These are phyloP conservation scores for Cordyceps cicadae DNA, from an alignment of 2,329 filamentous ascomycete genomes.

Conservation along the genomic window DNA sequence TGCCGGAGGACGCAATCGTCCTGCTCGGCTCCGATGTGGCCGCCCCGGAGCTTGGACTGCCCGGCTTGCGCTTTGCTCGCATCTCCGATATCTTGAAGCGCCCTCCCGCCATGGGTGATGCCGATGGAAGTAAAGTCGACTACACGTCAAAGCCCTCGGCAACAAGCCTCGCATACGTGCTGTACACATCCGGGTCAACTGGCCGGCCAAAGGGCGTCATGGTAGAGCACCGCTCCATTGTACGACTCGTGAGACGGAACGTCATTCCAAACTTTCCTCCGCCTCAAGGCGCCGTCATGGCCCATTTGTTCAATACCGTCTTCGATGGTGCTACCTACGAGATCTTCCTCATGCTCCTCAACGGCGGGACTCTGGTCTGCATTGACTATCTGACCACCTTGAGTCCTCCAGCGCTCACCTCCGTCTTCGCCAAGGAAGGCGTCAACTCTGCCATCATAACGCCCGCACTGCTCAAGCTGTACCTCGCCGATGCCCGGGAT, in stretches of 20 bases:
- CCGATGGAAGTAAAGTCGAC: neutral
- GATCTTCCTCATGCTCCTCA: slow-evolving; percentile 13
- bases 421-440: slow-evolving; percentile 20
- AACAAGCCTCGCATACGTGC: slow-evolving; percentile 25
- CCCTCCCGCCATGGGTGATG: neutral
- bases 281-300: neutral
- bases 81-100: neutral
- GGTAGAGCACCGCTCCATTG: slow-evolving; percentile 15
- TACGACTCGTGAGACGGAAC: slow-evolving; percentile 10
- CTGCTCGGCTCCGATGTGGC: slow-evolving; percentile 10
- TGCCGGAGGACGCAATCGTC: neutral
- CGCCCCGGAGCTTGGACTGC: neutral
- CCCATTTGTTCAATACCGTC: slow-evolving; percentile 11
- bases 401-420: slow-evolving; percentile 4
- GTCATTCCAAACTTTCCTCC: neutral
- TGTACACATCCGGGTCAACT: slow-evolving; percentile 45
- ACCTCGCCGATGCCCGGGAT: slow-evolving; percentile 24
- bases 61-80: neutral
- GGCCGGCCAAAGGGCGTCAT: slow-evolving; percentile 42
- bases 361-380: slow-evolving; percentile 14
- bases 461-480: slow-evolving; percentile 12
- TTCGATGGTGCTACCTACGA: slow-evolving; percentile 15
- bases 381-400: slow-evolving; percentile 13
- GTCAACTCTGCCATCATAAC: slow-evolving; percentile 26
- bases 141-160: neutral